Conservation (phyloP, 1,284 basidiomycete genomes). For the Malassezia vespertilionis region DNA sequence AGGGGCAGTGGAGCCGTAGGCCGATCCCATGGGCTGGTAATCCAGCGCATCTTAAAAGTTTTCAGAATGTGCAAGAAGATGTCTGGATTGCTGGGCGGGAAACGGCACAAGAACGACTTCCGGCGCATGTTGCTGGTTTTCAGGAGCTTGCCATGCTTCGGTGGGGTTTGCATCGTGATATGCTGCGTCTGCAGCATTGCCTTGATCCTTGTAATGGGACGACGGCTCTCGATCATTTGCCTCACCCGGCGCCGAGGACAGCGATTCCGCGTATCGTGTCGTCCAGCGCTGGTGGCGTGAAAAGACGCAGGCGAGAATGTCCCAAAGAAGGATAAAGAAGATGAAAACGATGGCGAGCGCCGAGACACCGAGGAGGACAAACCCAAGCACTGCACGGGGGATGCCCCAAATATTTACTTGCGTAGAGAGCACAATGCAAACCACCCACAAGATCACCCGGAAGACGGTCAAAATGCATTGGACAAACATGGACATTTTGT, state of each 20-base stretch:
- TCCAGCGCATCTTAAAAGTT: too few relatives aligned
- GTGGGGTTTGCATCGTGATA: not conserved
- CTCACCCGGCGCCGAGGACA: too few relatives aligned
- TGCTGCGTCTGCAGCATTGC: not conserved
- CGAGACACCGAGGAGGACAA: constrained; percentile 36
- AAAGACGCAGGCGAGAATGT: constrained; percentile 28
- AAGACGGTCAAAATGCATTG: constrained; percentile 34
- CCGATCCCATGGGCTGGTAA: too few relatives aligned
- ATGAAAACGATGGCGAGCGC: constrained; percentile 37
- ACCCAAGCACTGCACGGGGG: constrained; percentile 41
- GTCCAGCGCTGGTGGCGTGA: constrained; percentile 12
- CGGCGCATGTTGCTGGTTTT: too few relatives aligned
- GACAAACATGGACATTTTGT: constrained; percentile 37
- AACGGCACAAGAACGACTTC: too few relatives aligned
- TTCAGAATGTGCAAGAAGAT: too few relatives aligned
- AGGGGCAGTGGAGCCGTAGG: too few relatives aligned
- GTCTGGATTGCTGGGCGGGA: too few relatives aligned
- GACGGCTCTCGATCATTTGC: too few relatives aligned
- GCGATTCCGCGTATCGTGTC: not conserved
- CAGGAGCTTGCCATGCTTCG: too few relatives aligned
- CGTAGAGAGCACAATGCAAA: constrained; percentile 37
- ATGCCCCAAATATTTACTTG: constrained; percentile 35
- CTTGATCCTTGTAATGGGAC: not conserved
- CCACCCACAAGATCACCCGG: constrained; percentile 32
- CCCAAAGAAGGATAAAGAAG: constrained; percentile 33